Evolutionary conservation across 192 early-diverging fungal species (phyloP).

Genomic region (Podila clonocystis): DNA sequence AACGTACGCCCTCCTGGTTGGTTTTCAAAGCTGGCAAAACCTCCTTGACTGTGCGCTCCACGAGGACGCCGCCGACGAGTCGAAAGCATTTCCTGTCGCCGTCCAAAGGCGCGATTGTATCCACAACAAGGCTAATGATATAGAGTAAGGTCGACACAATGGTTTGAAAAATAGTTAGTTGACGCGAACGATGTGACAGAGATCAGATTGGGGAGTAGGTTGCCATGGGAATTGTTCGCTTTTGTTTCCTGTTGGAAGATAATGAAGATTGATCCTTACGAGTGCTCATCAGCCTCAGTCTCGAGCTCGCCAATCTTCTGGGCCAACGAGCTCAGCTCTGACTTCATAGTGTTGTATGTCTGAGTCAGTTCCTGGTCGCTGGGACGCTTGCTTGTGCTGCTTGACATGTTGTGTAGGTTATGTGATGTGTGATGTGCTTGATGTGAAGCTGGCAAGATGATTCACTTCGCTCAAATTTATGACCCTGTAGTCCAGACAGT

Average conservation of each 20-base stretch:
- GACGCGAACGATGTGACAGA: background rate
- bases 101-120: slow-evolving; percentile 87
- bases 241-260: background rate
- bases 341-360: slow-evolving; percentile 70
- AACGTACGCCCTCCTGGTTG: slow-evolving; percentile 84
- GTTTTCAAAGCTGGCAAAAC: slow-evolving; percentile 88
- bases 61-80: slow-evolving; percentile 92
- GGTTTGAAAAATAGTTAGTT: background rate
- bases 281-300: slow-evolving; percentile 92
- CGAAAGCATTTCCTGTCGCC: slow-evolving; percentile 91
- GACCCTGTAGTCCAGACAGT: background rate
- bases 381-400: slow-evolving; percentile 59
- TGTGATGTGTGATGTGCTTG: background rate
- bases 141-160: background rate
- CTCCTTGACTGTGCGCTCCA: slow-evolving; percentile 93
- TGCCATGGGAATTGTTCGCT: background rate
- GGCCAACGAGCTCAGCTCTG: slow-evolving; percentile 85
- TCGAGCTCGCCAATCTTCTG: slow-evolving; percentile 96
- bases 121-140: slow-evolving; percentile 80
- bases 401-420: slow-evolving; percentile 15
- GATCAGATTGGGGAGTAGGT: background rate
- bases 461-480: too few relatives aligned
- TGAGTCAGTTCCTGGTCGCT: slow-evolving; percentile 69
- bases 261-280: slow-evolving; percentile 56
- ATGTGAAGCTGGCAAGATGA: background rate